Conservation (phyloP, 2,329 filamentous ascomycete genomes). For the Chrysosporium queenslandicum region DNA sequence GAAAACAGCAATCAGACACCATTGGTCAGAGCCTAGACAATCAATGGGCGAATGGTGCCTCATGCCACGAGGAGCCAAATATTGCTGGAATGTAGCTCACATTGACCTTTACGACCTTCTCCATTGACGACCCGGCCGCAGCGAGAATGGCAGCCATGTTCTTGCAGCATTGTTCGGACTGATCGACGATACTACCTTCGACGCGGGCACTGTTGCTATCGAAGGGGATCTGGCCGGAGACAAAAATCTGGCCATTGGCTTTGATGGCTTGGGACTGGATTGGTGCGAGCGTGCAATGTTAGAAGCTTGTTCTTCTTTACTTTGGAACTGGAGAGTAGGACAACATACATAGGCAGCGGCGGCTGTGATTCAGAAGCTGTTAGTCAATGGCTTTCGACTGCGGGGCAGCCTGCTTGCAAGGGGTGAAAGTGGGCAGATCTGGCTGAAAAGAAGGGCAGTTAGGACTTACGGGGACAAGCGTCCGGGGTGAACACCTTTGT, state of each 20-base stretch:
- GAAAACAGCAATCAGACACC: background rate
- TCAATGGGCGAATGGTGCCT: too few relatives aligned
- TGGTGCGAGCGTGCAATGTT: too few relatives aligned
- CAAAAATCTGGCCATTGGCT: constrained; percentile 58
- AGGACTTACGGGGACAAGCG: constrained; percentile 38
- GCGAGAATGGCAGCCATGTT: constrained; percentile 77
- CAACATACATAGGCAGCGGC: constrained; percentile 36
- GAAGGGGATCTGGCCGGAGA: constrained; percentile 68
- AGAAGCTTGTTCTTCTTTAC: too few relatives aligned
- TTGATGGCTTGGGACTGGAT: constrained; percentile 51
- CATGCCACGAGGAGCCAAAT: background rate
- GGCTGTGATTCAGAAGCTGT: constrained; percentile 11
- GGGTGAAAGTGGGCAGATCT: too few relatives aligned
- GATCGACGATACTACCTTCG: constrained; percentile 55
- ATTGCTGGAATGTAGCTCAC: constrained; percentile 27
- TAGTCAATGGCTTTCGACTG: background rate
- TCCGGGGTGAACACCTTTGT: constrained; percentile 34
- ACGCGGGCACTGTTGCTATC: constrained; percentile 52
- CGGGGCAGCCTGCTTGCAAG: background rate
- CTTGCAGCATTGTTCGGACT: constrained; percentile 61
- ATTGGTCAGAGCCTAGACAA: background rate
- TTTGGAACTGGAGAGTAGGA: background rate
- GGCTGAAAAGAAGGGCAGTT: background rate
- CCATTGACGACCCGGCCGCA: constrained; percentile 66
- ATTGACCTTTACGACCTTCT: constrained; percentile 79